These are phyloP conservation scores for Cercospora sesami DNA, from an alignment of 2,329 filamentous ascomycete genomes.

Conservation along the genomic window DNA sequence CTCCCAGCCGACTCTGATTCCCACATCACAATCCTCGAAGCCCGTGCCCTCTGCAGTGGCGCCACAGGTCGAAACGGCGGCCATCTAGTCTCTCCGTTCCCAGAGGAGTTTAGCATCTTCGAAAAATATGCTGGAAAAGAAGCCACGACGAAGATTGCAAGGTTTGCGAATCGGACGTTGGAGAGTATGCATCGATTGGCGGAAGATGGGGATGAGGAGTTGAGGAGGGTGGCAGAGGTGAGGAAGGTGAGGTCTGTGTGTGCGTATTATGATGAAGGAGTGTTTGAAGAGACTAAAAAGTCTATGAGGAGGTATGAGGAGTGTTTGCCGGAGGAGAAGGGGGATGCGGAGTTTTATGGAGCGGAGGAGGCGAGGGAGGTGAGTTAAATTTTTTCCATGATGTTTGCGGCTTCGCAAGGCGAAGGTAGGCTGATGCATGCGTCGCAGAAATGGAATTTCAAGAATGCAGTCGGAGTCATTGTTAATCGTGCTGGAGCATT, in stretches of 20 bases:
- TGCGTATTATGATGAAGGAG: slow-evolving; percentile 19
- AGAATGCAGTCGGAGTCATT: slow-evolving; percentile 23
- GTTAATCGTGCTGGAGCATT: slow-evolving; percentile 26
- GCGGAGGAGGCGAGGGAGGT: slow-evolving; percentile 22
- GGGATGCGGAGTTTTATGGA: slow-evolving; percentile 15
- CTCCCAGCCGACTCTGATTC: slow-evolving; percentile 4
- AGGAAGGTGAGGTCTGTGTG: slow-evolving; percentile 20
- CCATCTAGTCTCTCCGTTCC: slow-evolving; percentile 23
- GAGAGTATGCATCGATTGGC: slow-evolving; percentile 21
- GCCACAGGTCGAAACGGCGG: slow-evolving; percentile 29
- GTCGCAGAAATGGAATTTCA: slow-evolving; percentile 24
- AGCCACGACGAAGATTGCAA: slow-evolving; percentile 22
- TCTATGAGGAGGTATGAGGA: slow-evolving; percentile 21
- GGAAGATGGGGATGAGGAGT: slow-evolving; percentile 13
- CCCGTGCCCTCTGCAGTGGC: slow-evolving; percentile 19
- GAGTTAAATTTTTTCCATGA: background rate
- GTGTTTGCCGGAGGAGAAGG: slow-evolving; percentile 20
- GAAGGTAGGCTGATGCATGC: background rate
- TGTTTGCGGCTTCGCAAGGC: background rate
- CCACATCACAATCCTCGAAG: slow-evolving; percentile 24
- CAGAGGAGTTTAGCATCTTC: slow-evolving; percentile 19
- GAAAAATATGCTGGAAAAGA: slow-evolving; percentile 21
- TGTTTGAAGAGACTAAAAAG: slow-evolving; percentile 20
- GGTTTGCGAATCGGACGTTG: slow-evolving; percentile 25
- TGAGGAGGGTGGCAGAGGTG: slow-evolving; percentile 19